Evolutionary conservation across 495 filamentous ascomycete genomes (phyloP).

Genomic region (Acidomyces sp.): DNA sequence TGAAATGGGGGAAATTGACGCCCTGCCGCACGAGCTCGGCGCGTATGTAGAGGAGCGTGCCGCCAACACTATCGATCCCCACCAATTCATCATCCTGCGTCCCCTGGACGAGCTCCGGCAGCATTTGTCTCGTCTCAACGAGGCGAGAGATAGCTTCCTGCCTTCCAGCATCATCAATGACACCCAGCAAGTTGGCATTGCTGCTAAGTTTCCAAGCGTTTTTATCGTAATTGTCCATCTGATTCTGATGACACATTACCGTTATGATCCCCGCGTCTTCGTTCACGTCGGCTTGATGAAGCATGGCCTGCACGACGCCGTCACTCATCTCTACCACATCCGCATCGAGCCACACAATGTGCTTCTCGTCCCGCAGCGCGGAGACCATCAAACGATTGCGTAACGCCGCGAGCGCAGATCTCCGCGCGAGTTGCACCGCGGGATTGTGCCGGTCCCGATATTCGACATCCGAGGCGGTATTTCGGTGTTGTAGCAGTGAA

Average conservation of each 20-base stretch:
- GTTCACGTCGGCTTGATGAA: neutral
- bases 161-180: neutral
- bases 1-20: slow-evolving; percentile 4
- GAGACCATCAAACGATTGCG: slow-evolving; percentile 8
- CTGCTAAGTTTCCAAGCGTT: slow-evolving; percentile 8
- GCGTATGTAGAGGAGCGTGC: slow-evolving; percentile 6
- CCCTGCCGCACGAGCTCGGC: slow-evolving; percentile 7
- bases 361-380: slow-evolving; percentile 1
- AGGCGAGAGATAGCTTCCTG: neutral
- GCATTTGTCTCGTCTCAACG: neutral
- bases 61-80: slow-evolving; percentile 8
- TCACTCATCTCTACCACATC: slow-evolving; percentile 6
- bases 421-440: slow-evolving; percentile 1
- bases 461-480: neutral
- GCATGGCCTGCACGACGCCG: slow-evolving; percentile 1
- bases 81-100: neutral
- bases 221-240: slow-evolving; percentile 16
- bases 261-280: slow-evolving; percentile 6
- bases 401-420: slow-evolving; percentile 1
- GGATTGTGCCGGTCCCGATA: slow-evolving; percentile 9
- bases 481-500: neutral
- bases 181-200: neutral
- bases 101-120: slow-evolving; percentile 3
- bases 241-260: slow-evolving; percentile 8
- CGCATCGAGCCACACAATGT: slow-evolving; percentile 9